Percentiles rank a stretch among this genome's conserved stretches.
Conservation (phyloP, 2,329 filamentous ascomycete genomes). For the Colletotrichum chrysophilum region DNA sequence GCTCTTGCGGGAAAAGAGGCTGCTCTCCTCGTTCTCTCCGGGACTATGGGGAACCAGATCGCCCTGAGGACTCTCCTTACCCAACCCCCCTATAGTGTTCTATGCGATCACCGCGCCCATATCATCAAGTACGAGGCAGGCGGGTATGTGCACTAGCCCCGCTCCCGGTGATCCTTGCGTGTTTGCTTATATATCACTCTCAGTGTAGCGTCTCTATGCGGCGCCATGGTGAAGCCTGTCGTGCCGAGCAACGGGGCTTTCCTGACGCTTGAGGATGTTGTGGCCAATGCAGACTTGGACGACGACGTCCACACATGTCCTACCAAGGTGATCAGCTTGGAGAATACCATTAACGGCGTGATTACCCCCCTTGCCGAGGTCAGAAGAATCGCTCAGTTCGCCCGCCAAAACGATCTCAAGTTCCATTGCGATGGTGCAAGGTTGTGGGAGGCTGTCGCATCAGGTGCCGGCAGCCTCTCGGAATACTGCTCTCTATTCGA, state of each 20-base stretch:
- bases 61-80: slow-evolving; percentile 78
- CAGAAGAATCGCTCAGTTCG: slow-evolving; percentile 73
- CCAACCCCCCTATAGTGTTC: slow-evolving; percentile 79
- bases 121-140: slow-evolving; percentile 73
- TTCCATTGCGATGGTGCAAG: slow-evolving; percentile 82
- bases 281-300: slow-evolving; percentile 66
- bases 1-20: slow-evolving; percentile 76
- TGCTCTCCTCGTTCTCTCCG: slow-evolving; percentile 82
- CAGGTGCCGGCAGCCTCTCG: slow-evolving; percentile 69
- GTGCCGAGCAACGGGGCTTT: slow-evolving; percentile 74
- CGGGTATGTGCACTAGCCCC: slow-evolving; percentile 46
- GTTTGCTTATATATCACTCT: slow-evolving; percentile 22
- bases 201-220: slow-evolving; percentile 73
- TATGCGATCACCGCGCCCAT: slow-evolving; percentile 82
- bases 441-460: slow-evolving; percentile 80
- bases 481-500: slow-evolving; percentile 76
- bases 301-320: slow-evolving; percentile 81
- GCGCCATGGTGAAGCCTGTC: slow-evolving; percentile 72
- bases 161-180: no score
- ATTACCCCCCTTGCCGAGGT: slow-evolving; percentile 79
- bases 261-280: slow-evolving; percentile 78
- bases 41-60: slow-evolving; percentile 94
- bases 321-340: slow-evolving; percentile 80
- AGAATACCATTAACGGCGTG: slow-evolving; percentile 84
- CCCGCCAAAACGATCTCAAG: slow-evolving; percentile 64